These are phyloP conservation scores for Candida multigemmis DNA, from an alignment of 805 yeast species.

Conservation along the genomic window DNA sequence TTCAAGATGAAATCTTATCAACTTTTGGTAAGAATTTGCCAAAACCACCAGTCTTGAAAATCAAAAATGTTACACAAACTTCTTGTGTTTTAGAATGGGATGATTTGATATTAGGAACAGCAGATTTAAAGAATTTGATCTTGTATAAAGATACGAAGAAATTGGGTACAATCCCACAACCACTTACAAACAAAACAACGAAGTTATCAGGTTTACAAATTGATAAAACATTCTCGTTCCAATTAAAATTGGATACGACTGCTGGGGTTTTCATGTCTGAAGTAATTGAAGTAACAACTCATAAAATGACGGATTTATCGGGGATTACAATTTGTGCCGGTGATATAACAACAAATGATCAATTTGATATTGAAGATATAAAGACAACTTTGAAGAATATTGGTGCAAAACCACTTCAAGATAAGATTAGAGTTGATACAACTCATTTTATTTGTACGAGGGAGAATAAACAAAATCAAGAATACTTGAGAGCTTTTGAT, in stretches of 20 bases:
- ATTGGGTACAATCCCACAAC: slow-evolving; percentile 78
- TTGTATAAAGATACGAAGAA: slow-evolving; percentile 68
- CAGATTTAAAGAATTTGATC: slow-evolving; percentile 66
- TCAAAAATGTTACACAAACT: slow-evolving; percentile 84
- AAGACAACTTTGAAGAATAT: slow-evolving; percentile 54
- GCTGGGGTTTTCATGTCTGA: slow-evolving; percentile 81
- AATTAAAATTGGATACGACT: slow-evolving; percentile 73
- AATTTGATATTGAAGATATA: slow-evolving; percentile 41
- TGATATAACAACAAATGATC: slow-evolving; percentile 52
- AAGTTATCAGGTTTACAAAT: slow-evolving; percentile 88
- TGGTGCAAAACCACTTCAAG: slow-evolving; percentile 74
- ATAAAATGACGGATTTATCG: slow-evolving; percentile 89
- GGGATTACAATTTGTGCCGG: slow-evolving; percentile 93
- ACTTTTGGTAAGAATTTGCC: slow-evolving; percentile 73
- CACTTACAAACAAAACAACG: slow-evolving; percentile 67
- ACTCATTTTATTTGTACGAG: slow-evolving; percentile 81
- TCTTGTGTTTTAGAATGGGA: slow-evolving; percentile 96
- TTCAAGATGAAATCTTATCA: slow-evolving; percentile 67
- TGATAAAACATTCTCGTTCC: slow-evolving; percentile 74
- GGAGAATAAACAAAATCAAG: slow-evolving; percentile 53
- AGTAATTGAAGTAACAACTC: slow-evolving; percentile 64
- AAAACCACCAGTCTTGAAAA: slow-evolving; percentile 53
- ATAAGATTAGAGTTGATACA: slow-evolving; percentile 74
- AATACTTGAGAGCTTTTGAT: slow-evolving; percentile 70
- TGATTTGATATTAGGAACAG: slow-evolving; percentile 70